Percentiles rank a stretch among this genome's conserved stretches.
phyloP scores from a whole-genome alignment of 2,329 filamentous ascomycete species.

The Colletotrichum echinochloae region DNA sequence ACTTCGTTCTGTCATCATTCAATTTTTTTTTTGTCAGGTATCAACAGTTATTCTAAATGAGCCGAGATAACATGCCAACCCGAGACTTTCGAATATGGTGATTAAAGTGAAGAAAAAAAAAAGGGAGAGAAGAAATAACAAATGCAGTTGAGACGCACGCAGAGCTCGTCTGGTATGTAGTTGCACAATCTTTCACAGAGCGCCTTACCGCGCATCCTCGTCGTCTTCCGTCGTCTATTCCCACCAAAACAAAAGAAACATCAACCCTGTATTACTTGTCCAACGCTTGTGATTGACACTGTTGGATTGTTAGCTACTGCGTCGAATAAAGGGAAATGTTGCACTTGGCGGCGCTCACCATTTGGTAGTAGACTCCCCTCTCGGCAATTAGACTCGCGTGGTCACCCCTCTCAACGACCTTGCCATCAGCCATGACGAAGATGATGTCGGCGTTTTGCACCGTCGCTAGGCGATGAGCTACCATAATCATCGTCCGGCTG shows the following conservation, averaged over 20 bases:
- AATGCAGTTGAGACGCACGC: not conserved
- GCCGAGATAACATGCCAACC: constrained; percentile 1
- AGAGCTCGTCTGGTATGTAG: constrained; percentile 11
- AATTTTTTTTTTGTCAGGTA: not conserved
- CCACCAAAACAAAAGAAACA: not conserved
- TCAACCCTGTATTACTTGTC: constrained; percentile 30
- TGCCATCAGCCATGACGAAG: constrained; percentile 57
- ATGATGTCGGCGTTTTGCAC: constrained; percentile 58
- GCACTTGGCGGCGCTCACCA: constrained; percentile 13
- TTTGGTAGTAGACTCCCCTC: constrained; percentile 36
- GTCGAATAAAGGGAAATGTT: not conserved
- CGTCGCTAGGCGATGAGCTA: constrained; percentile 57
- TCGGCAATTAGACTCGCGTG: constrained; percentile 33
- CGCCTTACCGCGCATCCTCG: constrained; percentile 2
- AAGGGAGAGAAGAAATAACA: not conserved
- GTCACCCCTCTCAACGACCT: constrained; percentile 51
- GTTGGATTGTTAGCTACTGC: not conserved
- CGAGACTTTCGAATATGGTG: not conserved
- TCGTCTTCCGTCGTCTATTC: not conserved
- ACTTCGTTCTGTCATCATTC: not conserved
- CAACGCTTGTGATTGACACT: constrained; percentile 41
- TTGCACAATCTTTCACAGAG: constrained; percentile 19
- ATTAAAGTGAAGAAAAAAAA: not conserved
- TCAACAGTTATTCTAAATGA: constrained; percentile 17
- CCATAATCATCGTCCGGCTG: constrained; percentile 47